Conservation (phyloP, 2,329 filamentous ascomycete genomes). For the Penicillium nordicum region DNA sequence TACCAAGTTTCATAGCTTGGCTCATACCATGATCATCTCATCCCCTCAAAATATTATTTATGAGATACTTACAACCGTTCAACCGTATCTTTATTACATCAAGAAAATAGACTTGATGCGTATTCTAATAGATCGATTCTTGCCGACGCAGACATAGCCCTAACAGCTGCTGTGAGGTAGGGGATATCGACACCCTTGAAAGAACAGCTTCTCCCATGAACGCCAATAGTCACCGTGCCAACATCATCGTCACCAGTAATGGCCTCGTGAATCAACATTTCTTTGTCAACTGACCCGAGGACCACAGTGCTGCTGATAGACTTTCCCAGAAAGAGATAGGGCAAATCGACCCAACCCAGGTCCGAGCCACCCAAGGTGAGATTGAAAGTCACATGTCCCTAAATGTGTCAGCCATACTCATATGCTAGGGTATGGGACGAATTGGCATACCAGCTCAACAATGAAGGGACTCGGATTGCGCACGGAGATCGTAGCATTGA, state of each 20-base stretch:
- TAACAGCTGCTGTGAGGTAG: slow-evolving; percentile 25
- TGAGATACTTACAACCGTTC: no score
- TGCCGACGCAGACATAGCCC: slow-evolving; percentile 17
- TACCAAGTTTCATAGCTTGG: neutral
- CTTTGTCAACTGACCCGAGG: slow-evolving; percentile 18
- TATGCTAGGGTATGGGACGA: no score
- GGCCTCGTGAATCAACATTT: slow-evolving; percentile 20
- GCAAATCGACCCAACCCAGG: slow-evolving; percentile 24
- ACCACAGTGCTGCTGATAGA: slow-evolving; percentile 10
- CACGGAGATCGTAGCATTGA: slow-evolving; percentile 26
- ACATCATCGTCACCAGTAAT: slow-evolving; percentile 14
- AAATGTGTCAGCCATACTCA: neutral
- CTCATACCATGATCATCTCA: no score
- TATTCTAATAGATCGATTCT: slow-evolving; percentile 23
- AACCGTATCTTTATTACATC: neutral
- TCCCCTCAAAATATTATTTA: neutral
- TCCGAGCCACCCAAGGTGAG: slow-evolving; percentile 19
- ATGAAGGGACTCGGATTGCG: slow-evolving; percentile 21
- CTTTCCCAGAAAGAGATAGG: slow-evolving; percentile 20
- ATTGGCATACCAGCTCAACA: slow-evolving; percentile 22
- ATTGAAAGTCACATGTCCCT: slow-evolving; percentile 27
- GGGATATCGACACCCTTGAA: slow-evolving; percentile 28
- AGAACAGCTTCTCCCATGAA: slow-evolving; percentile 24
- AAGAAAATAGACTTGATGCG: slow-evolving; percentile 9
- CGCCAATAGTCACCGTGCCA: slow-evolving; percentile 21